Percentiles rank a stretch among this genome's conserved stretches.
phyloP scores from a whole-genome alignment of 345 rosid species.

The Hibiscus mutabilis region DNA sequence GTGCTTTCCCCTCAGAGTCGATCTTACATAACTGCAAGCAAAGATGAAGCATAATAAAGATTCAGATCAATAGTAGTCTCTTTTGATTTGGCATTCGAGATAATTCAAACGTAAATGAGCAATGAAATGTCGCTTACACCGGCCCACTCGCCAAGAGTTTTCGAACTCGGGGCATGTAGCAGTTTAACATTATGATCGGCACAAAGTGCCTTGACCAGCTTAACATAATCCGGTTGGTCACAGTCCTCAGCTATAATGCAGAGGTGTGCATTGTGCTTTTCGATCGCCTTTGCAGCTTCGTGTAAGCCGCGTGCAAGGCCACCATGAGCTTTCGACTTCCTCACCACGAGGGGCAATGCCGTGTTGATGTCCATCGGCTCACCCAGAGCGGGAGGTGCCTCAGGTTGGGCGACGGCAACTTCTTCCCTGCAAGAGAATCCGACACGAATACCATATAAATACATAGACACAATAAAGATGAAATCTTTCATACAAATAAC shows the following conservation, averaged over 20 bases:
- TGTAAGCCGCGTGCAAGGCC: conserved; percentile 66
- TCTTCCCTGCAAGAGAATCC: conserved; percentile 46
- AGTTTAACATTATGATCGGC: conserved; percentile 27
- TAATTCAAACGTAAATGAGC: background rate
- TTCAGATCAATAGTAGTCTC: background rate
- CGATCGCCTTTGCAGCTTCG: conserved; percentile 66
- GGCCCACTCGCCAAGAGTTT: conserved; percentile 85
- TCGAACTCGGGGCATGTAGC: conserved; percentile 56
- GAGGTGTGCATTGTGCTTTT: conserved; percentile 55
- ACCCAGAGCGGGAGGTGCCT: conserved; percentile 15
- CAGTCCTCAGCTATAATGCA: conserved; percentile 61
- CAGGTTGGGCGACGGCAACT: conserved; percentile 35
- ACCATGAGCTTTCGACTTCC: conserved; percentile 60
- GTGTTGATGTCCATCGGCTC: conserved; percentile 77
- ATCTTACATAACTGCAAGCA: conserved; percentile 17
- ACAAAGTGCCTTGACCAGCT: conserved; percentile 56
- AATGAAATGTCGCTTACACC: conserved; percentile 44
- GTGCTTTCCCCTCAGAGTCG: background rate
- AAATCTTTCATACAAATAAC: background rate
- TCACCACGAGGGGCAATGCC: conserved; percentile 57
- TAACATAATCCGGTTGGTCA: conserved; percentile 64
- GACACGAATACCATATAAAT: background rate
- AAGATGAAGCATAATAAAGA: background rate
- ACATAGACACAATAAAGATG: background rate
- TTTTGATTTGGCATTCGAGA: background rate